Conservation (phyloP, 345 rosid species). For the Salix dunnii region DNA sequence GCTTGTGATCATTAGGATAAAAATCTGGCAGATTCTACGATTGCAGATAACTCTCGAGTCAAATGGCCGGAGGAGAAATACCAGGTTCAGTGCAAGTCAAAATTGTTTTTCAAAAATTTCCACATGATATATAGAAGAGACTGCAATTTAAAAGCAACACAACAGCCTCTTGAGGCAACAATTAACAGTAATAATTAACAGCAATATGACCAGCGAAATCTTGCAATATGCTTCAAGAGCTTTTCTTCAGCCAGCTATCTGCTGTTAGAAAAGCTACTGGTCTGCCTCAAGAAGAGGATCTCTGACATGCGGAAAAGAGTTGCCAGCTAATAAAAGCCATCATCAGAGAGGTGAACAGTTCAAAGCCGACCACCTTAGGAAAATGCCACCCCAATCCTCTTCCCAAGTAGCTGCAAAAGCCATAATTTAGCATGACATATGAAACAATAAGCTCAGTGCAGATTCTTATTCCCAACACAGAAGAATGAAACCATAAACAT, state of each 20-base stretch:
- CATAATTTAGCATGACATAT: slow-evolving; percentile 9
- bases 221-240: not conserved
- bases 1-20: too few relatives aligned
- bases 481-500: not conserved
- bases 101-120: slow-evolving; percentile 1
- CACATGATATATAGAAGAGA: not conserved
- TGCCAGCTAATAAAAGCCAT: slow-evolving; percentile 93
- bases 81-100: not conserved
- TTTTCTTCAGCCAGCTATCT: not conserved
- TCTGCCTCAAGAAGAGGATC: slow-evolving; percentile 58
- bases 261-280: not conserved
- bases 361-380: slow-evolving; percentile 85
- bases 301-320: slow-evolving; percentile 80
- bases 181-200: not conserved
- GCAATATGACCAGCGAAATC: not conserved
- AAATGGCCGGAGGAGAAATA: not conserved
- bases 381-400: slow-evolving; percentile 91
- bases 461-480: not conserved
- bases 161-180: not conserved
- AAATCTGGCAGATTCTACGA: not conserved
- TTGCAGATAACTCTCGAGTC: not conserved
- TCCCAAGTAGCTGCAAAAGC: slow-evolving; percentile 63
- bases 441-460: too few relatives aligned
- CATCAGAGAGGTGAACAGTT: slow-evolving; percentile 67
- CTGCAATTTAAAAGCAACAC: not conserved